A percentile compares a stretch with the other conserved stretches of the same genome.
phyloP scores from a whole-genome alignment of 495 filamentous ascomycete species.

The Penicillium verhagenii region DNA sequence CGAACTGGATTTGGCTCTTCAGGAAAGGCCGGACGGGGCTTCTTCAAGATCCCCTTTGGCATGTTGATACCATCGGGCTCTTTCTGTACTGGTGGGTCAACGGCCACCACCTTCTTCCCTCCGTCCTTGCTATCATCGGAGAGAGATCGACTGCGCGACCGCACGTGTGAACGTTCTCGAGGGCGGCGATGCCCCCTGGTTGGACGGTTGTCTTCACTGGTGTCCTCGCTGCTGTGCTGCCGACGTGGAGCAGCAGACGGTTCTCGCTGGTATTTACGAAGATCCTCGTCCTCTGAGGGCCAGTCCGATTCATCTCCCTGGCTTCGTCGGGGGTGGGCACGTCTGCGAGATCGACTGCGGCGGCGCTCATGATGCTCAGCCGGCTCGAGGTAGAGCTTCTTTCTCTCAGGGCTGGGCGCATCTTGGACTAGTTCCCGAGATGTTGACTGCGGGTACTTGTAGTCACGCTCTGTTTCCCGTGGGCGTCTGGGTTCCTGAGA shows the following conservation, averaged over 20 bases:
- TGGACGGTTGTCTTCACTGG: slow-evolving; percentile 14
- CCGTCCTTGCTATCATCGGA: slow-evolving; percentile 23
- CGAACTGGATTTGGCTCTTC: slow-evolving; percentile 75
- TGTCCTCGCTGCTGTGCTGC: slow-evolving; percentile 26
- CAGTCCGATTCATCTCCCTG: slow-evolving; percentile 31
- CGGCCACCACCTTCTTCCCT: slow-evolving; percentile 25
- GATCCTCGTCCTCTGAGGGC: slow-evolving; percentile 39
- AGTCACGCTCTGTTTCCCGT: slow-evolving; percentile 12
- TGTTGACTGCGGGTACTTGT: slow-evolving; percentile 11
- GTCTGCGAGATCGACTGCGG: slow-evolving; percentile 30
- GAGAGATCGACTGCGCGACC: slow-evolving; percentile 16
- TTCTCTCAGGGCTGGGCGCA: slow-evolving; percentile 11
- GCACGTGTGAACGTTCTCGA: slow-evolving; percentile 20
- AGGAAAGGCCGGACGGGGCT: slow-evolving; percentile 71
- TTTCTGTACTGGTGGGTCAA: slow-evolving; percentile 31
- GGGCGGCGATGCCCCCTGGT: slow-evolving; percentile 11
- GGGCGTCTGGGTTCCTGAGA: slow-evolving; percentile 13
- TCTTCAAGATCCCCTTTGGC: slow-evolving; percentile 72
- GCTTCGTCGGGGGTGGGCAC: slow-evolving; percentile 32
- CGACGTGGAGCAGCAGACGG: slow-evolving; percentile 25
- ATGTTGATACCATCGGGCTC: slow-evolving; percentile 38
- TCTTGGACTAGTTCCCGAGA: slow-evolving; percentile 14
- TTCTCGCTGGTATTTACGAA: slow-evolving; percentile 36
- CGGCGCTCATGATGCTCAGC: slow-evolving; percentile 14
- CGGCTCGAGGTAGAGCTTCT: slow-evolving; percentile 22